Evolutionary conservation across 169 alveolate species (phyloP), one percentile per base, ranked within the genome.

Genomic region (Theileria parva): DNA sequence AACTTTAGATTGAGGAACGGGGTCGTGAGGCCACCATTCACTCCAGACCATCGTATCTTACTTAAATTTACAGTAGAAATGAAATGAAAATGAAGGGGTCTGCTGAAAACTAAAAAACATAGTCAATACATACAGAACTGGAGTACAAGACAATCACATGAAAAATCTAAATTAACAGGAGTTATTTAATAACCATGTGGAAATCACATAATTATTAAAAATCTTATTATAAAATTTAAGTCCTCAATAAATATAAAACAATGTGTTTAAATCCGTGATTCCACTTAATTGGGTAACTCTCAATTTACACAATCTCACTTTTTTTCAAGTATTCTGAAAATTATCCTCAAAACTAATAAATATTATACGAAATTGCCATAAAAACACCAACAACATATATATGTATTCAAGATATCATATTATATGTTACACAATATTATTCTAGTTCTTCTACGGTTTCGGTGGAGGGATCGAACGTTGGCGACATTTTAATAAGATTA

Each of bases 21-120:
- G 94, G 81, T 89, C 94, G 61, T 89, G 94, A 6, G 92, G 91
- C 94, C 94, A 89, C 94, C 94, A 89, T 57, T 83, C 84, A 63
- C 74, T 83, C 94, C 94, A 89, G 61, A 80, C 89, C 94, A 89
- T 89, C 72, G 73, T 81, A 59, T 39, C 48, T 17, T 28, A 30
- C 17, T 74, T 25, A 65, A 79, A 21, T 79, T 70, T 59, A 59
- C 11, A 15, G 53, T 44, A 44, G 1, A 13, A 44, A 44, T 44
- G 53, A 44, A 44, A 44, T 44, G 53, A 44, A 44, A 44, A 7
- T 44, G 15, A 44, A 44, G 53, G 19, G 15, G 53, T 8, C 17
- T 13, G 53, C 53, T 44, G 53, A 44, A 44, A 44, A 44, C 53
- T 13, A 44, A 44, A 44, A 44, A 44, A 44, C 53, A 44, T 44